These are phyloP conservation scores for Botrytis tulipae DNA, from an alignment of 2,329 filamentous ascomycete genomes.

Conservation along the genomic window DNA sequence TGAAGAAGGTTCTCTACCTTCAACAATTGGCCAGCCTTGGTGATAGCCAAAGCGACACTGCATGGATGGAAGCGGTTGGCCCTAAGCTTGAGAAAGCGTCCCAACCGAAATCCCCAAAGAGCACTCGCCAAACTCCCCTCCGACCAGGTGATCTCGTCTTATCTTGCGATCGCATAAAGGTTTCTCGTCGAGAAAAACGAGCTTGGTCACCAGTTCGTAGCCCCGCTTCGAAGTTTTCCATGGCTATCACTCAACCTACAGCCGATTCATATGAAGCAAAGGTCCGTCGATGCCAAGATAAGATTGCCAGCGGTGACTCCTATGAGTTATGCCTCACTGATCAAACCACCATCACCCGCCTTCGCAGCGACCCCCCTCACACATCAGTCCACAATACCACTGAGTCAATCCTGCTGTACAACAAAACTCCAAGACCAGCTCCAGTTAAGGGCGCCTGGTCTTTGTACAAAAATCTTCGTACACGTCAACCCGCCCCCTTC, in stretches of 20 bases:
- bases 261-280: conserved; percentile 38
- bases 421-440: conserved; percentile 21
- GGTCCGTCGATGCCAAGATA: conserved; percentile 40
- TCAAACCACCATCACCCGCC: conserved; percentile 32
- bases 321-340: conserved; percentile 44
- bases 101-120: conserved; percentile 17
- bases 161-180: conserved; percentile 17
- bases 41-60: conserved; percentile 36
- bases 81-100: conserved; percentile 22
- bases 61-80: conserved; percentile 26
- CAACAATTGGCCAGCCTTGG: conserved; percentile 51
- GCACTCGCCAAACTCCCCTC: conserved; percentile 4
- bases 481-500: conserved; percentile 45
- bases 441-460: conserved; percentile 31
- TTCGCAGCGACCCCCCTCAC: conserved; percentile 13
- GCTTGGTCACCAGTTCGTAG: conserved; percentile 19
- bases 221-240: not conserved
- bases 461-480: conserved; percentile 37
- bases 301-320: conserved; percentile 42
- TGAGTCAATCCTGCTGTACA: conserved; percentile 19
- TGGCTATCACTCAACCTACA: conserved; percentile 31
- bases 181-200: conserved; percentile 17
- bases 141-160: conserved; percentile 9
- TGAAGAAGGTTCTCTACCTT: conserved; percentile 53
- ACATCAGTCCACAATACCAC: conserved; percentile 14